Percentiles rank a stretch among this genome's conserved stretches.
Evolutionary conservation across 78 protist species (phyloP).

Genomic region (Diacronema lutheri): DNA sequence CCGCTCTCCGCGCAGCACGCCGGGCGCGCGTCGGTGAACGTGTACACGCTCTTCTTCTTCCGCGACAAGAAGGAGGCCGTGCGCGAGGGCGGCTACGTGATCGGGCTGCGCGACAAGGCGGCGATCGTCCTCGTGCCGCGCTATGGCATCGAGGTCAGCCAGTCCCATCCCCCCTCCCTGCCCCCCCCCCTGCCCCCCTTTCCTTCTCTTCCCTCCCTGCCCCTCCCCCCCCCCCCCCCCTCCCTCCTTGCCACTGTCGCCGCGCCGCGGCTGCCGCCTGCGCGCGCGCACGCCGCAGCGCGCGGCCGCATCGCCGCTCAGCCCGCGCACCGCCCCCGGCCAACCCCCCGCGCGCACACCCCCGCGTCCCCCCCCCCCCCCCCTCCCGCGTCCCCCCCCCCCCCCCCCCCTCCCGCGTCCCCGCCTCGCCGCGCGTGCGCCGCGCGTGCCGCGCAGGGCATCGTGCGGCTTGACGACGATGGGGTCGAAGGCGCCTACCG

Average conservation of each 20-base stretch:
- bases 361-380: too few species aligned
- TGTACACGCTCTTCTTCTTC: slow-evolving; percentile 79
- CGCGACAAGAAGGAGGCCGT: slow-evolving; percentile 29
- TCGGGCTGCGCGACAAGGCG: slow-evolving; percentile 3
- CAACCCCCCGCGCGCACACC: not conserved
- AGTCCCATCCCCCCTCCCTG: too few species aligned
- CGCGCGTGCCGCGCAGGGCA: too few species aligned
- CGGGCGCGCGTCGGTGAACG: slow-evolving; percentile 65
- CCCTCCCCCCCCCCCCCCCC: too few species aligned
- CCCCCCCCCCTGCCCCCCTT: too few species aligned
- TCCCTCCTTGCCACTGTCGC: too few species aligned
- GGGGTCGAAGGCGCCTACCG: not conserved
- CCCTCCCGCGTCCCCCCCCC: too few species aligned
- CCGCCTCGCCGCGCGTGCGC: too few species aligned
- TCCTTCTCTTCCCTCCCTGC: too few species aligned
- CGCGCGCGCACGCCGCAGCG: not conserved
- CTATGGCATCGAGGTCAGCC: slow-evolving; percentile 31
- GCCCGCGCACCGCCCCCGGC: not conserved
- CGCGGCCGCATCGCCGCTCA: not conserved
- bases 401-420: too few species aligned
- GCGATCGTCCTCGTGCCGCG: slow-evolving; percentile 30
- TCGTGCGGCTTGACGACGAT: too few species aligned
- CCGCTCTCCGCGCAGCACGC: slow-evolving; percentile 80
- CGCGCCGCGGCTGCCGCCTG: too few species aligned
- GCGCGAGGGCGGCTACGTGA: slow-evolving; percentile 18